Evolutionary conservation across 2,329 filamentous ascomycete genomes (phyloP), one percentile per base, ranked within the genome.

Genomic region (Cadophora sp.): DNA sequence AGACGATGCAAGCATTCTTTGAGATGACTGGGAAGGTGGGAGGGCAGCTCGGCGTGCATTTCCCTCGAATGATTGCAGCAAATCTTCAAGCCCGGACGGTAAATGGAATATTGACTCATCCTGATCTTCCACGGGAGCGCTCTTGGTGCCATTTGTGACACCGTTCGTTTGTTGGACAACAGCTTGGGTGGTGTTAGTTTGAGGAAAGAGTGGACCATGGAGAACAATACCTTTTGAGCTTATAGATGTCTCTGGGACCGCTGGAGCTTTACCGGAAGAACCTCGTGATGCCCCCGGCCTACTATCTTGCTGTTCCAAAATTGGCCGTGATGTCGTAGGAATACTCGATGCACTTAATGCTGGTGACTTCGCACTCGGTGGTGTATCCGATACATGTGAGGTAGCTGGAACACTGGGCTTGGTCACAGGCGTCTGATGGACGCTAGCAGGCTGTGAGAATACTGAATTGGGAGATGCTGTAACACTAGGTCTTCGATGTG

Each of bases 81-180:
- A 84, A 77, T 99, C 96, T 75, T 94, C 92, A 63, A 99, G 82
- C 36, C 92, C 93, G 7, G 94, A 88, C 4, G 96, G 96, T 45
- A 99, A 86, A 78, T 98, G 94, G 79, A 95, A 99, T 73, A 97
- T 91, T 14, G 92, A 96, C 79, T 97, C 92, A 68, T 93, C 90
- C 72, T 86, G 75, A 50, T 81, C 79, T 62, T 77, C 73, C 36
- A 67, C 55, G n/a, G 69, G 58, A 30, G 66, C 56, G 48, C 56
- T 80, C 75, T 84, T 85, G 74, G 83, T 78, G 14, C 84, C 85
- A 71, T 88, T 88, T 14, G 81, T 73, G 53, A 80, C 74, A 59
- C 85, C 83, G 76, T 88, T 89, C 3, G 83, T 77, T 73, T 83
- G 82, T 36, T 80, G 73, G 50, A 70, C 50, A 60, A 67, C 45